Conservation (phyloP, 129 eudicot genomes). For the Ambrosia artemisiifolia region DNA sequence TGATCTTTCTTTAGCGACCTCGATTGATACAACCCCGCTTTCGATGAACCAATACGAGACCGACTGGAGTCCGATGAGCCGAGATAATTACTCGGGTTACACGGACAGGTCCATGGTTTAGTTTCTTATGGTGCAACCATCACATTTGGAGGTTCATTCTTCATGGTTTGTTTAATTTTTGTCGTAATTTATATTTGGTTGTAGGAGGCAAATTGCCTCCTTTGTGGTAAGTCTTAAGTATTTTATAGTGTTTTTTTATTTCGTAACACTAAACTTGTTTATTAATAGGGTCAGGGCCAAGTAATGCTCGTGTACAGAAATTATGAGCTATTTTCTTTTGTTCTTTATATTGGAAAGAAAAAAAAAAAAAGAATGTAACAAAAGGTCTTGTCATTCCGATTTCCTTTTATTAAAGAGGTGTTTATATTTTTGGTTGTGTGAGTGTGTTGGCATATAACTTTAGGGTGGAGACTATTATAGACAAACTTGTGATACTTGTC, state of each 20-base stretch:
- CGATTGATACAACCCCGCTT: slow-evolving; percentile 36
- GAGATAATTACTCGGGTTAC: slow-evolving; percentile 38
- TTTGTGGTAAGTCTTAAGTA: too few relatives aligned
- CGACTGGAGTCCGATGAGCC: slow-evolving; percentile 47
- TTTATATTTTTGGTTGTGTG: too few relatives aligned
- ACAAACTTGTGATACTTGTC: too few relatives aligned
- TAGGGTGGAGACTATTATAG: too few relatives aligned
- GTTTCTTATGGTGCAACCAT: slow-evolving; percentile 32
- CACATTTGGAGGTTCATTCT: slow-evolving; percentile 27
- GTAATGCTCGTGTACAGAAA: too few relatives aligned
- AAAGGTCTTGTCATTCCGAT: too few relatives aligned
- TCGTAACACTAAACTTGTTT: slow-evolving; percentile 7
- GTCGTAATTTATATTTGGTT: slow-evolving; percentile 1
- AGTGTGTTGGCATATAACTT: too few relatives aligned
- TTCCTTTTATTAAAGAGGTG: too few relatives aligned
- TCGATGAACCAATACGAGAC: slow-evolving; percentile 48
- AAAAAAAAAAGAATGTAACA: too few relatives aligned
- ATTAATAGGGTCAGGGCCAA: slow-evolving; percentile 14
- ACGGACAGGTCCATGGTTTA: slow-evolving; percentile 49
- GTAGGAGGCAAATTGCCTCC: neutral
- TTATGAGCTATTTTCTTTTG: too few relatives aligned
- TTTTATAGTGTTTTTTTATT: neutral
- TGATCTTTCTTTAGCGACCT: slow-evolving; percentile 31
- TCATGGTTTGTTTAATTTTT: neutral
- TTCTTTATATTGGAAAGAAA: too few relatives aligned